Evolutionary conservation across 1,139 yeast genomes (phyloP), one percentile per base, ranked within the genome.

Genomic region (Yamadazyma membranifaciens): DNA sequence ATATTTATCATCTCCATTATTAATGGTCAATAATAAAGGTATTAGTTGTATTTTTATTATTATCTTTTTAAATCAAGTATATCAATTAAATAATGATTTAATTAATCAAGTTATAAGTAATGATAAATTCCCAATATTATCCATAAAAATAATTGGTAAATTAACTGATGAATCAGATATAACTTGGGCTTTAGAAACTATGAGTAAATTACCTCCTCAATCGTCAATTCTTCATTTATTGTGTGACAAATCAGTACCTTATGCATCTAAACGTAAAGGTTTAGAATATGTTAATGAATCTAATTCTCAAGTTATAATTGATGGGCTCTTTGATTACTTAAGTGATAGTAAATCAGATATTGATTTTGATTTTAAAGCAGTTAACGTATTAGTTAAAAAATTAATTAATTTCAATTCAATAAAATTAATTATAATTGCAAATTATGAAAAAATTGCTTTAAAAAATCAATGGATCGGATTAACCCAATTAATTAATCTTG

Each of bases 391-490:
- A 26, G 9, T 33, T 9, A 41, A 38, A 34, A 41, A 28, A 24
- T 22, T 41, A 2, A 29, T 35, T 5, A 1, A 9, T 2, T 36
- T 17, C 10, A 28, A 34, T 6, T 16, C 14, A 7, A n/a, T 12
- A 4, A 32, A 64, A 3, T 71, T 80, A 16, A 57, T 86, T n/a
- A 63, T 84, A 22, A 55, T 78, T 9, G 67, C 84, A 9, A 87
- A 86, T 55, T 80, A 78, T 47, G 50, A 61, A 1, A 55, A 47
- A 3, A 62, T 74, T 25, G 60, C 62, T 2, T 55, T 71, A 7
- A 77, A 76, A 41, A 71, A 71, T 44, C 83, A 86, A 2, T 92
- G 98, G 98, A 85, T 89, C 33, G 87, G 87, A 0, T 63, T 89
- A 38, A 81, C 82, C 34, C 80, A 84, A 52, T 67, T 78, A 40